Evolutionary conservation across 371 early-diverging fungal genomes (phyloP).

Genomic region (Mucor irregularis): DNA sequence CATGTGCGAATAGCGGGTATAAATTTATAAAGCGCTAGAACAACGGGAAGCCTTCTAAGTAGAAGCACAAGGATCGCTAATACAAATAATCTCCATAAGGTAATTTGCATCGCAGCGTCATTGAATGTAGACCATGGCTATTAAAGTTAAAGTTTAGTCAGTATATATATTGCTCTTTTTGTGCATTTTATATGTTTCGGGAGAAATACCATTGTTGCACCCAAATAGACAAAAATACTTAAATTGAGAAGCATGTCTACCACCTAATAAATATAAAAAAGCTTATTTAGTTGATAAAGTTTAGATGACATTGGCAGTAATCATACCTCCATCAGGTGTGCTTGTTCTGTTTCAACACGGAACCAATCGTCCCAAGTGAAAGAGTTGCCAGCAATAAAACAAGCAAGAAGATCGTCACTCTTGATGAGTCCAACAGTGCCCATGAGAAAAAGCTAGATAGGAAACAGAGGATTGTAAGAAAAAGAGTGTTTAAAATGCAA

Average conservation of each 20-base stretch:
- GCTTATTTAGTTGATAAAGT: too few species aligned
- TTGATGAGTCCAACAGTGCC: conserved; percentile 78
- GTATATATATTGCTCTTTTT: not conserved
- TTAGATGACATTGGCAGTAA: too few species aligned
- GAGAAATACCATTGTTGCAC: conserved; percentile 64
- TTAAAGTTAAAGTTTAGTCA: not conserved
- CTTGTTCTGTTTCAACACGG: conserved; percentile 73
- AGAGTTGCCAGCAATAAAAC: conserved; percentile 88
- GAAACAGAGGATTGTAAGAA: too few species aligned
- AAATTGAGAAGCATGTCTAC: conserved; percentile 88
- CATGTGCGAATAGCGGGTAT: conserved; percentile 70
- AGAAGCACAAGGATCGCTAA: conserved; percentile 72
- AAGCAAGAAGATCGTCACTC: conserved; percentile 89
- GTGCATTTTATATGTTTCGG: not conserved
- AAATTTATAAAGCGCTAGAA: conserved; percentile 60
- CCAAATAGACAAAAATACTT: conserved; percentile 91
- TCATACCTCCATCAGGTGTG: conserved; percentile 81
- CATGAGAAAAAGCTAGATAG: conserved; percentile 68
- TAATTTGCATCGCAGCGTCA: conserved; percentile 36
- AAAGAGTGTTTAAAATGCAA: not conserved
- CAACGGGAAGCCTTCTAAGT: conserved; percentile 79
- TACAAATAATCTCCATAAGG: conserved; percentile 67
- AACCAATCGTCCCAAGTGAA: conserved; percentile 94
- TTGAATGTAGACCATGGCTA: conserved; percentile 70
- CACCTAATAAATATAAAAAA: conserved; percentile 24